phyloP scores from a whole-genome alignment of 169 alveolate genomes.

The Cryptosporidium felis region DNA sequence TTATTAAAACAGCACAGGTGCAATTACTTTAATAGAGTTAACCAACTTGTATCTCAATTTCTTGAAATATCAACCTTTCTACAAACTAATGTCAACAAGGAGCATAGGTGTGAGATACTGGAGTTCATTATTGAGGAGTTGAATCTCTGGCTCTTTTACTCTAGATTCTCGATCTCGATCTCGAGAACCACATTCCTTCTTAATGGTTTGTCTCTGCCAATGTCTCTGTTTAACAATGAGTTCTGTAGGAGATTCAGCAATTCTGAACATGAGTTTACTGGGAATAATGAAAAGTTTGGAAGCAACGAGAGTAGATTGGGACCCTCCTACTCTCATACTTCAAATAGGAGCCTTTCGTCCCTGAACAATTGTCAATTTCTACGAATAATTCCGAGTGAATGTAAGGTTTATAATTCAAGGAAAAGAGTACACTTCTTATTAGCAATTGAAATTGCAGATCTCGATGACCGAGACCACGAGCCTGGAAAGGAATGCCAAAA shows the following conservation, averaged over 20 bases:
- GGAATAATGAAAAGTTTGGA: constrained; percentile 5
- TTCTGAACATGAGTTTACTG: too few species aligned
- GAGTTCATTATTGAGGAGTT: constrained; percentile 62
- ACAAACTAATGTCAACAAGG: constrained; percentile 38
- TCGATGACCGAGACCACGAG: constrained; percentile 79
- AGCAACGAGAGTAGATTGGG: neutral
- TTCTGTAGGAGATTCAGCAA: neutral
- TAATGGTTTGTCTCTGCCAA: constrained; percentile 55
- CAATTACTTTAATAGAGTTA: constrained; percentile 85
- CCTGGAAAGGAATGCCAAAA: constrained; percentile 74
- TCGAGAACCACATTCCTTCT: constrained; percentile 40
- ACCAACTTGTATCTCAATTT: constrained; percentile 79
- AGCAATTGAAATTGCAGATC: constrained; percentile 86
- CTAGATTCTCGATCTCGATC: constrained; percentile 55
- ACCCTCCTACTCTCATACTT: neutral
- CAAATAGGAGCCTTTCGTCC: neutral
- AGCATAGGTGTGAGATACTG: constrained; percentile 54
- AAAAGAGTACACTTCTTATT: constrained; percentile 88
- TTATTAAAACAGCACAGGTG: constrained; percentile 87
- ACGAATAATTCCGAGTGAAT: constrained; percentile 81
- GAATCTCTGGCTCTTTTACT: constrained; percentile 67
- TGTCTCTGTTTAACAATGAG: constrained; percentile 28
- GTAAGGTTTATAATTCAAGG: constrained; percentile 83
- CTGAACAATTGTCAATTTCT: constrained; percentile 79
- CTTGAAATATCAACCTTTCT: constrained; percentile 77